Base-by-base conservation (phyloP, 805 yeast genomes). In the Komagataella mondaviorum region DNA sequence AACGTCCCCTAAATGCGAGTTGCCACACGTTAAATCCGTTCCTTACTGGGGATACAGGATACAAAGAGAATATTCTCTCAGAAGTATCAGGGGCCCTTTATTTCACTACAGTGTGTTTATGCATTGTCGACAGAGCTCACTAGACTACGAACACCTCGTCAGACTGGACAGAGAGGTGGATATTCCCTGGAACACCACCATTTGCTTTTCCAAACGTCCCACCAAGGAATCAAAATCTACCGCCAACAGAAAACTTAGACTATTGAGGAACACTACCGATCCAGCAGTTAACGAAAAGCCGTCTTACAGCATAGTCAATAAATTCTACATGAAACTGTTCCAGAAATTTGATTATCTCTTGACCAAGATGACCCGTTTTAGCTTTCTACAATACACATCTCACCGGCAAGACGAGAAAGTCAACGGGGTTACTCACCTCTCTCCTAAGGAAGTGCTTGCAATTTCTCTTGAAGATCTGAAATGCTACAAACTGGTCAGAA, bases 401-500 rank as follows among this genome's bases (percentile, higher is more conserved):
- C 48, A 23, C 48, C 23, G 39, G 23, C 23, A 44, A 49, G 36
- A 44, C 17, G 48, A 49, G 17, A 49, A 44, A n/a, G 45, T 24
- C 8, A 46, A n/a, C 18, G 50, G 50, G 20, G 39, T 22, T 6
- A 10, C 6, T 4, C 30, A 24, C 14, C 23, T 44, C 5, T 16
- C 53, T 24, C 43, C 46, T 8, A 50, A 48, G 23, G 49, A 48
- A 8, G 18, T 39, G 10, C 36, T 20, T 6, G n/a, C 17, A n/a
- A 39, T 44, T 7, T 45, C 20, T 14, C 22, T 30, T 10, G 49
- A 50, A n/a, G 61, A 66, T 49, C 53, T 69, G 52, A 68, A 63
- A 10, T 81, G 86, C 53, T 81, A 73, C 57, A 78, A 81, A 52
- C 60, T 82, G 52, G 85, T 78, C 17, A 71, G 89, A 56, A 68